Conservation (phyloP, 768 basidiomycete species). For the Austroboletus festivus region DNA sequence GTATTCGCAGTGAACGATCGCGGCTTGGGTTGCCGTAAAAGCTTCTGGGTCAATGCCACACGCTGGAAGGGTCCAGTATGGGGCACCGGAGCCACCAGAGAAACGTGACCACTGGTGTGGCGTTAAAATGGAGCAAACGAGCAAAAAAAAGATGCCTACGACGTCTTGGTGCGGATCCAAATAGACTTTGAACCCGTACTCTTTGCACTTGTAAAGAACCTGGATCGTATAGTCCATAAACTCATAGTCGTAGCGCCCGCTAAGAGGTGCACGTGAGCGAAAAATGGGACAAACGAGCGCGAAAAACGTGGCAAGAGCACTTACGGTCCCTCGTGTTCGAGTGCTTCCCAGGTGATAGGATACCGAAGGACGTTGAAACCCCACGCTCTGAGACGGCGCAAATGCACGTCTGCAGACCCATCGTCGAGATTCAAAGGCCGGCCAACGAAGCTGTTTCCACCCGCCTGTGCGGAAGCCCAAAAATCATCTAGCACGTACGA, state of each 20-base stretch:
- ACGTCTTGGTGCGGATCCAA: slow-evolving; percentile 97
- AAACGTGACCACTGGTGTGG: slow-evolving; percentile 83
- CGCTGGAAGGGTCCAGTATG: slow-evolving; percentile 88
- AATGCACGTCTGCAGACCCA: slow-evolving; percentile 79
- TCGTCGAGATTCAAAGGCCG: slow-evolving; percentile 83
- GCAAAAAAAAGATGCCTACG: slow-evolving; percentile 46
- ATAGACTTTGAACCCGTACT: slow-evolving; percentile 86
- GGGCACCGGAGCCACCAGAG: slow-evolving; percentile 91
- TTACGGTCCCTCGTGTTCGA: slow-evolving; percentile 95
- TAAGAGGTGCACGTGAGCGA: slow-evolving; percentile 26
- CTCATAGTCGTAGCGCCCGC: slow-evolving; percentile 84
- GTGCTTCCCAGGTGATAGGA: slow-evolving; percentile 90
- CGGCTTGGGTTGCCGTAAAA: slow-evolving; percentile 81
- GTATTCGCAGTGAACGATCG: slow-evolving; percentile 89
- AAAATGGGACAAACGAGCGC: background rate
- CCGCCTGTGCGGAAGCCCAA: slow-evolving; percentile 75
- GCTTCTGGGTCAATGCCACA: slow-evolving; percentile 87
- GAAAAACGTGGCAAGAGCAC: slow-evolving; percentile 33
- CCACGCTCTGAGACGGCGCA: slow-evolving; percentile 85
- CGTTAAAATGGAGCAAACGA: background rate
- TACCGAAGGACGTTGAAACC: slow-evolving; percentile 86
- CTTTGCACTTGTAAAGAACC: slow-evolving; percentile 87
- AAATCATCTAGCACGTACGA: slow-evolving; percentile 70
- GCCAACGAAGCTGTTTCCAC: slow-evolving; percentile 68
- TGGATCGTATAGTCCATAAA: slow-evolving; percentile 91